Conservation (phyloP, 1,139 yeast species). For the Zygosaccharomyces sapae region DNA sequence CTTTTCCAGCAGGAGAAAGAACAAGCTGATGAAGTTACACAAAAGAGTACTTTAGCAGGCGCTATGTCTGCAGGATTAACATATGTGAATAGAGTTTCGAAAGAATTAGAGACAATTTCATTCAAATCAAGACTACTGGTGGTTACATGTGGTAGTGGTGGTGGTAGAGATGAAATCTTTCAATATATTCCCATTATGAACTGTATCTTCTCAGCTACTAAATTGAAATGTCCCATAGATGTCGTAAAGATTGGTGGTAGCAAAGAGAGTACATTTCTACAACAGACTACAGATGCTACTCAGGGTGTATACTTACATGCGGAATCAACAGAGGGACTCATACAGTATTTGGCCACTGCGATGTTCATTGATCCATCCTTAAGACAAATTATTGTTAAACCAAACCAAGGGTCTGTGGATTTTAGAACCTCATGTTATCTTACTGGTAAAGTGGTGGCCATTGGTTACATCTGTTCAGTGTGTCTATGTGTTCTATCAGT, state of each 20-base stretch:
- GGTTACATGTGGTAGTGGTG: constrained; percentile 48
- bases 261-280: constrained; percentile 73
- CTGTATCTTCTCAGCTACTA: constrained; percentile 92
- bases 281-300: constrained; percentile 97
- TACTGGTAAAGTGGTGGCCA: constrained; percentile 82
- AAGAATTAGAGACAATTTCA: constrained; percentile 44
- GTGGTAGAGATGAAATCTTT: constrained; percentile 71
- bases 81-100: constrained; percentile 67
- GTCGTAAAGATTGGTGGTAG: constrained; percentile 74
- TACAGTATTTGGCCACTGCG: constrained; percentile 56
- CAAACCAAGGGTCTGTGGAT: constrained; percentile 83
- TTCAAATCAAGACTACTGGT: constrained; percentile 71
- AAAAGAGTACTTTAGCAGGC: constrained; percentile 60
- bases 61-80: constrained; percentile 67
- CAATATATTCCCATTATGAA: constrained; percentile 95
- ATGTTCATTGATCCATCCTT: constrained; percentile 74
- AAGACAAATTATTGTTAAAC: constrained; percentile 68
- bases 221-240: constrained; percentile 83
- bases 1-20: constrained; percentile 39
- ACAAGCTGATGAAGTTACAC: constrained; percentile 25
- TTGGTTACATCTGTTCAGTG: constrained; percentile 93
- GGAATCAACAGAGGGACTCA: constrained; percentile 69
- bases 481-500: constrained; percentile 68
- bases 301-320: constrained; percentile 81
- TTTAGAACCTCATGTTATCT: constrained; percentile 92